These are phyloP conservation scores for Mycogone perniciosa DNA, from an alignment of 2,329 filamentous ascomycete species.

Conservation along the genomic window DNA sequence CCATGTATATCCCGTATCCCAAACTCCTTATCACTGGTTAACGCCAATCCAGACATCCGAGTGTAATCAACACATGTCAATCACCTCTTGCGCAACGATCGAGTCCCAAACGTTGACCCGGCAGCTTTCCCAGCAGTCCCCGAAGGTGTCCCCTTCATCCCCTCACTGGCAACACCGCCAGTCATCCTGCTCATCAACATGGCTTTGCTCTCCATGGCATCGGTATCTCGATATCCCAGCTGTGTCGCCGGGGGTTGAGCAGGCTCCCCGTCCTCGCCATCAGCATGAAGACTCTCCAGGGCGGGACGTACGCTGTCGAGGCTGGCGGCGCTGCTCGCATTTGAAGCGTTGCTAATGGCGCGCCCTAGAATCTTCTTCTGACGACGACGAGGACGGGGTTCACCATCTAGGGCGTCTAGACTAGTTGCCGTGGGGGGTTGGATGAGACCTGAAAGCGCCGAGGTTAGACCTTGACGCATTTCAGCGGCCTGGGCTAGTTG, in stretches of 20 bases:
- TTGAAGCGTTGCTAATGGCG: slow-evolving; percentile 52
- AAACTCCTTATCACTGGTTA: too few species aligned
- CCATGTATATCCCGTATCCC: too few species aligned
- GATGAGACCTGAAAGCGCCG: slow-evolving; percentile 38
- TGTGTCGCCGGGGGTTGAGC: slow-evolving; percentile 42
- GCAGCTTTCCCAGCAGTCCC: background rate
- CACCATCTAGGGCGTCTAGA: slow-evolving; percentile 9
- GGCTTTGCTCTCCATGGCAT: slow-evolving; percentile 38
- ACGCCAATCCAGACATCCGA: too few species aligned
- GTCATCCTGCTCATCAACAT: slow-evolving; percentile 41
- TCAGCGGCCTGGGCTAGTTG: slow-evolving; percentile 24
- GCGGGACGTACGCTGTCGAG: slow-evolving; percentile 2
- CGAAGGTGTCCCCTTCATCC: slow-evolving; percentile 11
- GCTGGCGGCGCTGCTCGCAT: slow-evolving; percentile 40
- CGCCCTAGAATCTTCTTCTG: slow-evolving; percentile 51
- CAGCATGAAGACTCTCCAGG: slow-evolving; percentile 7
- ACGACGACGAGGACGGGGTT: slow-evolving; percentile 32
- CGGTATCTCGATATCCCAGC: slow-evolving; percentile 47
- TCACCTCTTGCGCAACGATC: slow-evolving; percentile 21
- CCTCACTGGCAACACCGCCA: slow-evolving; percentile 14
- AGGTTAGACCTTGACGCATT: slow-evolving; percentile 33
- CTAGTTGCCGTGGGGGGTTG: slow-evolving; percentile 20
- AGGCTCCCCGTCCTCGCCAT: slow-evolving; percentile 22
- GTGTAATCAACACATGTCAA: too few species aligned
- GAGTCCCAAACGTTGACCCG: slow-evolving; percentile 12